These are phyloP conservation scores for Backusella sp. DNA, from an alignment of 192 early-diverging fungal genomes.

Conservation along the genomic window DNA sequence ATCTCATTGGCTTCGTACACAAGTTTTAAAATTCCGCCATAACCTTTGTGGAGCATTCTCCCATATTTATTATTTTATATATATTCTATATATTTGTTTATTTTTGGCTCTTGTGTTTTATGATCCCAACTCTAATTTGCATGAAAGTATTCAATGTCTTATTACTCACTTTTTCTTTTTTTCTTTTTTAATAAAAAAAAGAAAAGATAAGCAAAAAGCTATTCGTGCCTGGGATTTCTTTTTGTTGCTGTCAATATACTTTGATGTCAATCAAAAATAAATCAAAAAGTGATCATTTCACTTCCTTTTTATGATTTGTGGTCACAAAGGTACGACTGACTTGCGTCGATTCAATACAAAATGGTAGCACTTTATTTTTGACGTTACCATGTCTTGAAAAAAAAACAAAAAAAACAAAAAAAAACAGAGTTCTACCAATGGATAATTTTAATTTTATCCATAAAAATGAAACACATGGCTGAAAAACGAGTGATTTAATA, in stretches of 20 bases:
- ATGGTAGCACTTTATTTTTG: neutral
- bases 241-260: neutral
- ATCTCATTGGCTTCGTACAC: too few relatives aligned
- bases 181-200: neutral
- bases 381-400: neutral
- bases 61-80: too few relatives aligned
- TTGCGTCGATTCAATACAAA: neutral
- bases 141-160: too few relatives aligned
- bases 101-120: too few relatives aligned
- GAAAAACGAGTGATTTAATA: neutral
- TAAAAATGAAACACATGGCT: neutral
- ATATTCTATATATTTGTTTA: too few relatives aligned
- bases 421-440: neutral
- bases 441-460: neutral
- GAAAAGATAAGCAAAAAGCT: neutral
- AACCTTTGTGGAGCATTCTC: too few relatives aligned
- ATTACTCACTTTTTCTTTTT: too few relatives aligned
- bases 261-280: neutral
- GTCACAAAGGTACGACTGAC: neutral
- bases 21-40: too few relatives aligned
- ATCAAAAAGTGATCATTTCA: neutral
- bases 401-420: too few relatives aligned
- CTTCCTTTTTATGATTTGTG: neutral
- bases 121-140: too few relatives aligned
- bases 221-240: neutral